These are phyloP conservation scores for Erythrobasidium hasegawianum DNA, from an alignment of 1,284 basidiomycete genomes.

Conservation along the genomic window DNA sequence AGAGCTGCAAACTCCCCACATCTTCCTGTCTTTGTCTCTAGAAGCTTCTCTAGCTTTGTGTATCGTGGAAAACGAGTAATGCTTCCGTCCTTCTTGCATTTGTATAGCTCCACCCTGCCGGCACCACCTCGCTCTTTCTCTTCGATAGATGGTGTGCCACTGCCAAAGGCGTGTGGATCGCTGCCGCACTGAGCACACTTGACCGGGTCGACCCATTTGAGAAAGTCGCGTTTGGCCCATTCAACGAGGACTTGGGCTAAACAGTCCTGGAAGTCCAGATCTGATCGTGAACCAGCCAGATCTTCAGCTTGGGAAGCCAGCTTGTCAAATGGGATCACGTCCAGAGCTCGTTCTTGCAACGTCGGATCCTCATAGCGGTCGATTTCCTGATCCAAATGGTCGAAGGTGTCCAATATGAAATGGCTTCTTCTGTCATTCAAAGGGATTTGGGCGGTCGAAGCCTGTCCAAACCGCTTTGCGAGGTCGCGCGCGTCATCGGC, in stretches of 20 bases:
- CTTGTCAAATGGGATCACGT: conserved; percentile 22
- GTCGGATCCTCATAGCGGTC: conserved; percentile 15
- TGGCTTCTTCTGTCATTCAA: not conserved
- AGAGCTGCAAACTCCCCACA: conserved; percentile 55
- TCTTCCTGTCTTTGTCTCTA: conserved; percentile 50
- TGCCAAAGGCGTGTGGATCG: conserved; percentile 40
- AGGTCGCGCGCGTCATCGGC: not conserved
- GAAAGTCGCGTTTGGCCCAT: conserved; percentile 54
- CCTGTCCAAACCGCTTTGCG: not conserved
- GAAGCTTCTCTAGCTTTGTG: conserved; percentile 47
- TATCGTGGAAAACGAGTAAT: conserved; percentile 51
- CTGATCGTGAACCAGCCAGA: not conserved
- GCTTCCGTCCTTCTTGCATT: conserved; percentile 43
- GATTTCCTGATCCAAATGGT: conserved; percentile 2
- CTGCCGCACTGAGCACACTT: conserved; percentile 49
- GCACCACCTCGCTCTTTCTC: conserved; percentile 49
- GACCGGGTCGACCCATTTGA: conserved; percentile 54
- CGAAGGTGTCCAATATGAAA: not conserved
- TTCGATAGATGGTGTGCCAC: conserved; percentile 42
- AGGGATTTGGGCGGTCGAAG: not conserved
- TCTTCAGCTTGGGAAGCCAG: not conserved
- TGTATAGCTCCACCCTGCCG: conserved; percentile 51
- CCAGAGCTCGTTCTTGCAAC: conserved; percentile 18
- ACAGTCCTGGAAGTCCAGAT: conserved; percentile 42
- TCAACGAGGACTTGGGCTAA: conserved; percentile 50